phyloP scores from a whole-genome alignment of 2,329 filamentous ascomycete species.

The Leptographium galeiforme region DNA sequence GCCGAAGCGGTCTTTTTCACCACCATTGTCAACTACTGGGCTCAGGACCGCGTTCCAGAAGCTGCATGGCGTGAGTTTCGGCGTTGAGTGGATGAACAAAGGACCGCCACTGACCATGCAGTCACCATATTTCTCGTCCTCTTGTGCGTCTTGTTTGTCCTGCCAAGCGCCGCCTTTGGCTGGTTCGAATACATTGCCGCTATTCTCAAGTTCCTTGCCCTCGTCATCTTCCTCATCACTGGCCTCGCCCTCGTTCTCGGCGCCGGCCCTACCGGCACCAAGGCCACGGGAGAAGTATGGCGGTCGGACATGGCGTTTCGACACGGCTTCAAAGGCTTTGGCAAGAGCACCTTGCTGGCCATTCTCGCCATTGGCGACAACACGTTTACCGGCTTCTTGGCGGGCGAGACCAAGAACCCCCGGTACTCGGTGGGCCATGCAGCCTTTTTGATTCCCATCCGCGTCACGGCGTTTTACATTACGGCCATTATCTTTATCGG shows the following conservation, averaged over 20 bases:
- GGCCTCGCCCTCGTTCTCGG: constrained; percentile 44
- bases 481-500: constrained; percentile 37
- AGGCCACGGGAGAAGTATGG: constrained; percentile 27
- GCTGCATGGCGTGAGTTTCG: neutral
- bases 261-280: constrained; percentile 38
- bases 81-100: too few species aligned
- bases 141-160: neutral
- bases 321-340: constrained; percentile 31
- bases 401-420: constrained; percentile 56
- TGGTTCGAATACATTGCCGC: constrained; percentile 21
- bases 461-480: constrained; percentile 29
- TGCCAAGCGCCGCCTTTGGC: constrained; percentile 1
- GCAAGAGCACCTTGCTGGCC: constrained; percentile 1
- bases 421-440: constrained; percentile 64
- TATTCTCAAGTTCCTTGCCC: constrained; percentile 42
- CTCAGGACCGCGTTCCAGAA: neutral
- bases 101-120: neutral
- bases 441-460: constrained; percentile 55
- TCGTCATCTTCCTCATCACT: constrained; percentile 49
- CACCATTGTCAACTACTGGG: constrained; percentile 3
- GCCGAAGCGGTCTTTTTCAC: constrained; percentile 4
- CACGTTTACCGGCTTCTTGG: constrained; percentile 13
- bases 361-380: constrained; percentile 3
- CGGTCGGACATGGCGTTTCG: constrained; percentile 43
- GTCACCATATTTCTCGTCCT: constrained; percentile 5